Conservation (phyloP, 805 yeast genomes). For the Groenewaldozyma tartarivorans region DNA sequence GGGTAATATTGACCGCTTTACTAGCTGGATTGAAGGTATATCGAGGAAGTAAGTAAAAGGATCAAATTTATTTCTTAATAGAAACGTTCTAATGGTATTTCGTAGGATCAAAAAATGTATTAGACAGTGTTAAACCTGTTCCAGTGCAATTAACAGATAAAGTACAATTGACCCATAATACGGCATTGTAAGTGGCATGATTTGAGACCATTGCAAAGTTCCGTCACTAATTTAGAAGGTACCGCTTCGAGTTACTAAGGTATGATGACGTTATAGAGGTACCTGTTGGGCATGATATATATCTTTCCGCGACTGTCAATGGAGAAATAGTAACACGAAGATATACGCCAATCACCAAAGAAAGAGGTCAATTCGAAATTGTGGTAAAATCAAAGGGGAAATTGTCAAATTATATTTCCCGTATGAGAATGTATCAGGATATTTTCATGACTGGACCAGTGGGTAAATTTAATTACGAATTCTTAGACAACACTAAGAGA, state of each 20-base stretch:
- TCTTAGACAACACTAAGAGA: constrained; percentile 52
- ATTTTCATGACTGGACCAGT: constrained; percentile 71
- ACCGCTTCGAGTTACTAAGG: neutral
- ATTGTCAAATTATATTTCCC: constrained; percentile 65
- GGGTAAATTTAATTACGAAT: constrained; percentile 75
- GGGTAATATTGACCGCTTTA: constrained; percentile 15
- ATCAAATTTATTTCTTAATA: neutral
- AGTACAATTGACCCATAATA: neutral
- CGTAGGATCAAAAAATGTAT: neutral
- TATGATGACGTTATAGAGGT: neutral
- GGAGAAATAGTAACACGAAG: neutral
- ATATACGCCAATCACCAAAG: constrained; percentile 75
- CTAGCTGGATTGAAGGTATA: constrained; percentile 20
- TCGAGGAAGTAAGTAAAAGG: constrained; percentile 23
- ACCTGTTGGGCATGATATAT: neutral
- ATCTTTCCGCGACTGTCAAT: neutral
- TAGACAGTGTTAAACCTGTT: neutral
- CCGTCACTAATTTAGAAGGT: neutral
- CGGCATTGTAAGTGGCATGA: neutral
- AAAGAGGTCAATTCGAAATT: constrained; percentile 74
- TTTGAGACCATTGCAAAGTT: neutral
- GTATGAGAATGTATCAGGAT: constrained; percentile 66
- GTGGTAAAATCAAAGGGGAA: constrained; percentile 80
- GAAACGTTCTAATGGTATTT: neutral
- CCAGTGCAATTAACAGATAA: constrained; percentile 37